phyloP scores from a whole-genome alignment of 768 basidiomycete genomes.

The Mycena latifolia region DNA sequence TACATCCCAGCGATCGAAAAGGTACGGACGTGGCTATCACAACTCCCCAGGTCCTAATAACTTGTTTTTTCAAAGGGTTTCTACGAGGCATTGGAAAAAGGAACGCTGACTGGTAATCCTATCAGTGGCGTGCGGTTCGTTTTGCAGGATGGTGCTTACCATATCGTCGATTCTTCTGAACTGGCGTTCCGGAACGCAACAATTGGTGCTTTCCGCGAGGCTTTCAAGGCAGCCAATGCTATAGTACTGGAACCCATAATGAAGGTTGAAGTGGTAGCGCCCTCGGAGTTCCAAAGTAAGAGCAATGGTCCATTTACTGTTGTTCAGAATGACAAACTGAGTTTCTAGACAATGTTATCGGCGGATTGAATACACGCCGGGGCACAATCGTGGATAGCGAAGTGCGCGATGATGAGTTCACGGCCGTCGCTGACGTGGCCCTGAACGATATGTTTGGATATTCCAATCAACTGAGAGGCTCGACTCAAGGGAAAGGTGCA shows the following conservation, averaged over 20 bases:
- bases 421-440: slow-evolving; percentile 89
- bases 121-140: slow-evolving; percentile 90
- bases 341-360: slow-evolving; percentile 83
- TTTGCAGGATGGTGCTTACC: slow-evolving; percentile 91
- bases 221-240: slow-evolving; percentile 79
- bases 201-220: slow-evolving; percentile 93
- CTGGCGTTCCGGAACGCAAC: slow-evolving; percentile 93
- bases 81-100: slow-evolving; percentile 94
- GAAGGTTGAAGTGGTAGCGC: slow-evolving; percentile 97
- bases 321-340: slow-evolving; percentile 8
- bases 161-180: slow-evolving; percentile 96
- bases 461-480: slow-evolving; percentile 91
- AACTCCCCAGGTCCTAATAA: not conserved
- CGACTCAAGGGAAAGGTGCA: slow-evolving; percentile 94
- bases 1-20: slow-evolving; percentile 97
- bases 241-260: slow-evolving; percentile 98
- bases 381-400: slow-evolving; percentile 97
- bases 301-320: slow-evolving; percentile 21
- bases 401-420: slow-evolving; percentile 97
- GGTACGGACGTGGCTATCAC: slow-evolving; percentile 54
- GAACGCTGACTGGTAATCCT: slow-evolving; percentile 87
- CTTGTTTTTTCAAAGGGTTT: slow-evolving; percentile 74
- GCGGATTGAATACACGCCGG: slow-evolving; percentile 90
- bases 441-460: slow-evolving; percentile 99
- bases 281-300: slow-evolving; percentile 93